Conservation (phyloP, 139 green algal genomes). For the Trebouxia sp. region DNA sequence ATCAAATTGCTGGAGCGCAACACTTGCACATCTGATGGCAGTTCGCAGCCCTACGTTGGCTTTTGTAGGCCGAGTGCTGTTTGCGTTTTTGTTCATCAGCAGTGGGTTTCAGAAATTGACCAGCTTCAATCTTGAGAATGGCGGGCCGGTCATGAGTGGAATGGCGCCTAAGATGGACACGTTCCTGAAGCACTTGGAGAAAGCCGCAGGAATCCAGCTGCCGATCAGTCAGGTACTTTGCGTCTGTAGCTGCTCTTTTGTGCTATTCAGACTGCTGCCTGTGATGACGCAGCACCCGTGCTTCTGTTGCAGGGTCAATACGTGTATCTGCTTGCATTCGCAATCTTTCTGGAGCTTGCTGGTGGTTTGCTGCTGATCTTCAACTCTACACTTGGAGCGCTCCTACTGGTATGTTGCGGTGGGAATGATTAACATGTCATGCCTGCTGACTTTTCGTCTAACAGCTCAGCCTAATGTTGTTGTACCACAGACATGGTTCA, state of each 20-base stretch:
- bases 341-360: conserved; percentile 37
- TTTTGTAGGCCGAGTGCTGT: conserved; percentile 20
- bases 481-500: conserved; percentile 33
- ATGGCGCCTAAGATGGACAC: conserved; percentile 47
- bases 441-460: too few relatives aligned
- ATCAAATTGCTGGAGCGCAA: too few relatives aligned
- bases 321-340: conserved; percentile 21
- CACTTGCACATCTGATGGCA: too few relatives aligned
- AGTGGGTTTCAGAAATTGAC: conserved; percentile 39
- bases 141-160: conserved; percentile 29
- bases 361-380: conserved; percentile 39
- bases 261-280: too few relatives aligned
- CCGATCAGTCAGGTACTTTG: conserved; percentile 28
- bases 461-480: too few relatives aligned
- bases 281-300: too few relatives aligned
- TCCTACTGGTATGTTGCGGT: conserved; percentile 32
- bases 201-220: not conserved
- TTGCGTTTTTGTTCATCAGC: conserved; percentile 14
- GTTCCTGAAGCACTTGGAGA: conserved; percentile 21
- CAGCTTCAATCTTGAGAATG: conserved; percentile 35
- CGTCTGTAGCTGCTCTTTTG: too few relatives aligned
- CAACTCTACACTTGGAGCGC: conserved; percentile 31
- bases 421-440: too few relatives aligned
- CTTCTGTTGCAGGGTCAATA: conserved; percentile 33
- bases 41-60: not conserved